Percentiles rank a stretch among this genome's conserved stretches.
Evolutionary conservation across 2,329 filamentous ascomycete species (phyloP).

Genomic region (Cadophora malorum): DNA sequence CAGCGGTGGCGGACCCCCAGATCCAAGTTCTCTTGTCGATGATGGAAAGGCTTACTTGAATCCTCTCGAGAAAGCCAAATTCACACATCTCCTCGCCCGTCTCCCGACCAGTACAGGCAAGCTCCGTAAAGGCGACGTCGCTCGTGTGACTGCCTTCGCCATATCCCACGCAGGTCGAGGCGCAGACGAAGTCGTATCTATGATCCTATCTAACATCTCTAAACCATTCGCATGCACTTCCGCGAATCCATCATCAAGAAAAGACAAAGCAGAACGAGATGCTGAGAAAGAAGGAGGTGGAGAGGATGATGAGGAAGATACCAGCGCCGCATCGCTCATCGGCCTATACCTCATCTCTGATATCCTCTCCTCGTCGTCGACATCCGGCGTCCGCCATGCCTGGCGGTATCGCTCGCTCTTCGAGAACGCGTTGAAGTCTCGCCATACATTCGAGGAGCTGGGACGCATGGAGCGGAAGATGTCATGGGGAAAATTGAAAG

Average conservation of each 20-base stretch:
- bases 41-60: conserved; percentile 68
- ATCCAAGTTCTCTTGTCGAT: conserved; percentile 39
- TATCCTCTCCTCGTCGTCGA: conserved; percentile 68
- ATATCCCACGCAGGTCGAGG: conserved; percentile 86
- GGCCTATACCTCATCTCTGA: conserved; percentile 80
- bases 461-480: conserved; percentile 67
- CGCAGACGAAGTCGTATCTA: conserved; percentile 88
- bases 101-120: conserved; percentile 77
- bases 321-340: conserved; percentile 76
- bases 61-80: conserved; percentile 81
- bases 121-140: conserved; percentile 84
- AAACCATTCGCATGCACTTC: conserved; percentile 76
- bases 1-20: conserved; percentile 51
- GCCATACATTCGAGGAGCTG: conserved; percentile 67
- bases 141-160: conserved; percentile 84
- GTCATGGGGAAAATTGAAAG: conserved; percentile 70
- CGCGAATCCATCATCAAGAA: conserved; percentile 65
- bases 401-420: conserved; percentile 74
- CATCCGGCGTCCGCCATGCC: conserved; percentile 67
- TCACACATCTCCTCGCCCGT: conserved; percentile 82
- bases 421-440: conserved; percentile 63
- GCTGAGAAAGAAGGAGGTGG: conserved; percentile 44
- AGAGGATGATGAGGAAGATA: conserved; percentile 62
- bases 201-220: conserved; percentile 83
- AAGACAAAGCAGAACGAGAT: conserved; percentile 47